Evolutionary conservation across 768 basidiomycete genomes (phyloP).

Genomic region (Tephrocybe sp.): DNA sequence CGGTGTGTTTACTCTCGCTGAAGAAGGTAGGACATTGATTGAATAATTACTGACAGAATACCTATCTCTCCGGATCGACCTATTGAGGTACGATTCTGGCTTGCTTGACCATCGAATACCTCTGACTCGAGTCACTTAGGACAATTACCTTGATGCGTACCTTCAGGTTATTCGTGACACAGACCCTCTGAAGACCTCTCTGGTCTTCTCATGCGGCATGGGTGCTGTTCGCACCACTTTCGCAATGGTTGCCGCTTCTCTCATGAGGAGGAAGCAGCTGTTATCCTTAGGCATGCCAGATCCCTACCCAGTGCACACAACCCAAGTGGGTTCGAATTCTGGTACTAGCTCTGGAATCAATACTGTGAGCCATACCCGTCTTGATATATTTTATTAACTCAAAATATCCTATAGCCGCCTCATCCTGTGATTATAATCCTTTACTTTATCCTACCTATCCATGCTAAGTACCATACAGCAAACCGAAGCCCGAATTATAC

Average conservation of each 20-base stretch:
- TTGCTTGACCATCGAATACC: not conserved
- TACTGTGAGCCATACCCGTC: too few species aligned
- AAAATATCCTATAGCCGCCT: constrained; percentile 19
- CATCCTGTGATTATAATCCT: constrained; percentile 17
- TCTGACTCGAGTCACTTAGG: constrained; percentile 41
- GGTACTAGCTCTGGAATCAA: constrained; percentile 26
- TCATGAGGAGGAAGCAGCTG: constrained; percentile 80
- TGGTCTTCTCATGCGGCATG: constrained; percentile 97
- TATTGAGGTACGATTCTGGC: constrained; percentile 61
- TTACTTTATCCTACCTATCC: not conserved
- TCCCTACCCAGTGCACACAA: constrained; percentile 60
- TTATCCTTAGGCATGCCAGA: constrained; percentile 68
- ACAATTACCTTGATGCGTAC: constrained; percentile 96
- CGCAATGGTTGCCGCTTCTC: constrained; percentile 92
- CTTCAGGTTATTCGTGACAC: constrained; percentile 74
- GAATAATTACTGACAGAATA: constrained; percentile 51
- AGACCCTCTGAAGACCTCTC: constrained; percentile 76
- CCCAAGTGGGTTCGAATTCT: constrained; percentile 18
- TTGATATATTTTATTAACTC: too few species aligned
- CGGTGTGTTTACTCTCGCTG: constrained; percentile 42
- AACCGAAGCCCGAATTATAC: constrained; percentile 58
- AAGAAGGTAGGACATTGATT: not conserved
- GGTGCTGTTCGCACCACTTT: constrained; percentile 96
- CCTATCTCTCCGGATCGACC: constrained; percentile 94
- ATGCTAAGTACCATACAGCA: constrained; percentile 29